These are phyloP conservation scores for Plasmodium falciparum DNA, from an alignment of 169 alveolate genomes.

Conservation along the genomic window DNA sequence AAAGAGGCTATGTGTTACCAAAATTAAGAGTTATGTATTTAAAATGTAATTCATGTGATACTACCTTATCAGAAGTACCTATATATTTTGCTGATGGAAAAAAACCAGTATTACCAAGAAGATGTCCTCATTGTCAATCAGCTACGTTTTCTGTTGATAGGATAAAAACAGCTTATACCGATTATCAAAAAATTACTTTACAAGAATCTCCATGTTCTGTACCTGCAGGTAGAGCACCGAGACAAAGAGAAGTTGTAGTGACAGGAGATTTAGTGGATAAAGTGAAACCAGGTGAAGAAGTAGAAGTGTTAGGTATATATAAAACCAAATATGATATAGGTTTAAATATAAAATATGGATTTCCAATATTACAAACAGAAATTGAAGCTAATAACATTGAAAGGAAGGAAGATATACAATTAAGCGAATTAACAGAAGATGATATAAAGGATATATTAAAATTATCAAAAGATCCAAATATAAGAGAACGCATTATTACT, in stretches of 20 bases:
- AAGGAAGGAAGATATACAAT: slow-evolving; percentile 92
- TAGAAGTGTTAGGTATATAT: slow-evolving; percentile 97
- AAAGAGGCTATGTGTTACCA: slow-evolving; percentile 95
- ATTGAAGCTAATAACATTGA: slow-evolving; percentile 96
- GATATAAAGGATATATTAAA: slow-evolving; percentile 92
- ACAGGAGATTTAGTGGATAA: slow-evolving; percentile 97
- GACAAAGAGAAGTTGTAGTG: slow-evolving; percentile 96
- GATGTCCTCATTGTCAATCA: slow-evolving; percentile 95
- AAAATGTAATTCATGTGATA: slow-evolving; percentile 91
- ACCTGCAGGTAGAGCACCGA: slow-evolving; percentile 99
- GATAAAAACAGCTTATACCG: slow-evolving; percentile 95
- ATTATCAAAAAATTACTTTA: slow-evolving; percentile 96
- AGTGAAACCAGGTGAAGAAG: slow-evolving; percentile 99
- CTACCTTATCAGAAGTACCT: slow-evolving; percentile 84
- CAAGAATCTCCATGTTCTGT: slow-evolving; percentile 98
- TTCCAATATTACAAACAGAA: slow-evolving; percentile 96
- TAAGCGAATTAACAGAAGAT: slow-evolving; percentile 94
- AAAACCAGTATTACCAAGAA: slow-evolving; percentile 87
- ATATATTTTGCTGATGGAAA: slow-evolving; percentile 85
- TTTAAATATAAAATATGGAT: slow-evolving; percentile 96
- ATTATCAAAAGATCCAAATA: slow-evolving; percentile 94
- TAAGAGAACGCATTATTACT: slow-evolving; percentile 94
- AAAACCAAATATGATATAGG: slow-evolving; percentile 94
- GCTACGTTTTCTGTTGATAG: slow-evolving; percentile 93
- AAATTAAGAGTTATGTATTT: slow-evolving; percentile 92